Evolutionary conservation across 495 filamentous ascomycete species (phyloP), one percentile per base, ranked within the genome.

Genomic region (Chaetomium fimeti): DNA sequence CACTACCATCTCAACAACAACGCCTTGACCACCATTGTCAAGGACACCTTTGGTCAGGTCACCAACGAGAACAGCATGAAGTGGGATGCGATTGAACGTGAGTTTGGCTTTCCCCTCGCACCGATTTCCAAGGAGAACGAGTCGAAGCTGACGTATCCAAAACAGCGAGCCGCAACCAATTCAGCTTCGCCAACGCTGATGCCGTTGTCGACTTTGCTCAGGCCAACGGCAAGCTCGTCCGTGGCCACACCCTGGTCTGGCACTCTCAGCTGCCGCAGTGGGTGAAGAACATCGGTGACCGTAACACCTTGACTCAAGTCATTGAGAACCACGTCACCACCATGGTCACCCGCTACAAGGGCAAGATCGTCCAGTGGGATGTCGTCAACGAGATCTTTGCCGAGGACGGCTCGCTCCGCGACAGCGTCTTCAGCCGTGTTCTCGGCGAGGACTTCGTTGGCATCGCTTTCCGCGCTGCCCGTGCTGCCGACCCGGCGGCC

Each of bases 41-140:
- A 81, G 66, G 72, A 79, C 38, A 77, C 85, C 67, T 88, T 89
- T 66, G 85, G 86, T 29, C 78, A 81, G 62, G 76, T 88, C 43
- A 87, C 85, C 2, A 81, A 82, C 13, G 87, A 88, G 80, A 88
- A 88, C 77, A 83, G 77, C 72, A 84, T 88, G 82, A 86, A 87
- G 74, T 87, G 82, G 83, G 81, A 85, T 64, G 62, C 62, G 13
- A 57, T 43, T 28, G 62, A 64, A n/a, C 62, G 62, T 64, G 24
- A 62, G 60, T 18, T 2, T 60, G 16, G 36, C 15, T 28, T 2
- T 60, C 7, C 11, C 20, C n/a, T 15, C 15, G 0, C 0, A 20
- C 3, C 43, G 22, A 3, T 5, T 52, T 20, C 20, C 18, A 28
- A 27, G 27, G 4, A 11, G 15, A 49, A 13, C 57, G 18, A n/a